Evolutionary conservation across 2,329 filamentous ascomycete species (phyloP).

Genomic region (Paecilomyces dactylethromorphus): DNA sequence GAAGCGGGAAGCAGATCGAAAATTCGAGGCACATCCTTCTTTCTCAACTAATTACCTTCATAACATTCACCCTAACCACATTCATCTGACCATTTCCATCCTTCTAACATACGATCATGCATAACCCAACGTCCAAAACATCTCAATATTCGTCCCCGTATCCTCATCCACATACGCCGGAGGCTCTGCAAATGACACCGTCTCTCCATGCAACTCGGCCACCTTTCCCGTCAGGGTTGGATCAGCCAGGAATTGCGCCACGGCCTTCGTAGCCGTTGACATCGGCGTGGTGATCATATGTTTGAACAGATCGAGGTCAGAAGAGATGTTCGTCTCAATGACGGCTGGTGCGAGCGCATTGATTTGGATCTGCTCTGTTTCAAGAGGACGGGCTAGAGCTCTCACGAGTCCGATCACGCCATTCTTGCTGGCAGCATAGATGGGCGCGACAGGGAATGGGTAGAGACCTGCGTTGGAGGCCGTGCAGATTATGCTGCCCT

Average conservation of each 20-base stretch:
- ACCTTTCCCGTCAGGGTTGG: constrained; percentile 37
- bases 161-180: constrained; percentile 45
- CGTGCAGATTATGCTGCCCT: constrained; percentile 47
- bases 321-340: constrained; percentile 43
- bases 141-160: constrained; percentile 41
- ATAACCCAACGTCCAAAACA: constrained; percentile 43
- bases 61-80: too few relatives aligned
- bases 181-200: constrained; percentile 41
- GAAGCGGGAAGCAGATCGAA: too few relatives aligned
- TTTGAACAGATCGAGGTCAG: constrained; percentile 39
- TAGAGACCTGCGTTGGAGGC: constrained; percentile 50
- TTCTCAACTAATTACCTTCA: too few relatives aligned
- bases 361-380: constrained; percentile 40
- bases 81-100: not conserved
- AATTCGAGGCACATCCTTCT: too few relatives aligned
- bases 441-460: constrained; percentile 44
- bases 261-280: constrained; percentile 40
- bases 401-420: constrained; percentile 46
- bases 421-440: constrained; percentile 45
- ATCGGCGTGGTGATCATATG: constrained; percentile 48
- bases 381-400: constrained; percentile 38
- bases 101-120: constrained; percentile 24
- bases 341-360: constrained; percentile 47
- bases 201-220: constrained; percentile 47
- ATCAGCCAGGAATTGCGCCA: constrained; percentile 38